Evolutionary conservation across 169 alveolate genomes (phyloP).

Genomic region (Cryptosporidium ubiquitum): DNA sequence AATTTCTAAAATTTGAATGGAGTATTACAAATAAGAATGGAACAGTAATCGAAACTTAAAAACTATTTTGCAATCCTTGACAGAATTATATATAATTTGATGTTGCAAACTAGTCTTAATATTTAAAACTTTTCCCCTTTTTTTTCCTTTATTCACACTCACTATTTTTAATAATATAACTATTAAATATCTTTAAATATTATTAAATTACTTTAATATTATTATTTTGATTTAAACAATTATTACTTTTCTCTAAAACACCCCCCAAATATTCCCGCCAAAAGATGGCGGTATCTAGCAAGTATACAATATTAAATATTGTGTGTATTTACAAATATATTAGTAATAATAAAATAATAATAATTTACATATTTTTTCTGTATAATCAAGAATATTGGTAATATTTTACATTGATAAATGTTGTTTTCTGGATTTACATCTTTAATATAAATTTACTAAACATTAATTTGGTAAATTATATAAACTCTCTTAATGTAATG

Average conservation of each 20-base stretch:
- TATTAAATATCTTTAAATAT: background rate
- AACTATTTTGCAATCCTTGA: background rate
- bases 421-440: background rate
- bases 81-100: background rate
- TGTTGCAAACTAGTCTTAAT: background rate
- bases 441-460: too few species aligned
- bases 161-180: background rate
- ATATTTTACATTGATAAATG: too few species aligned
- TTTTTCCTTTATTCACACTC: background rate
- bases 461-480: background rate
- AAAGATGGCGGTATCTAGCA: background rate
- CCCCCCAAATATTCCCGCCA: constrained; percentile 18
- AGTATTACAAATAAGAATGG: background rate
- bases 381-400: background rate
- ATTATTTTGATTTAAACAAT: background rate
- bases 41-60: background rate
- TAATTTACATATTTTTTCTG: too few species aligned
- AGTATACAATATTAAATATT: background rate
- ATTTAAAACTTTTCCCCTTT: background rate
- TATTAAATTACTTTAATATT: background rate
- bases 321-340: background rate
- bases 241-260: background rate
- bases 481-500: background rate
- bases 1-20: background rate
- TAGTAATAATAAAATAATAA: background rate